Base-by-base conservation (phyloP, 257 asterid genomes). In the Solanum pinnatisectum region DNA sequence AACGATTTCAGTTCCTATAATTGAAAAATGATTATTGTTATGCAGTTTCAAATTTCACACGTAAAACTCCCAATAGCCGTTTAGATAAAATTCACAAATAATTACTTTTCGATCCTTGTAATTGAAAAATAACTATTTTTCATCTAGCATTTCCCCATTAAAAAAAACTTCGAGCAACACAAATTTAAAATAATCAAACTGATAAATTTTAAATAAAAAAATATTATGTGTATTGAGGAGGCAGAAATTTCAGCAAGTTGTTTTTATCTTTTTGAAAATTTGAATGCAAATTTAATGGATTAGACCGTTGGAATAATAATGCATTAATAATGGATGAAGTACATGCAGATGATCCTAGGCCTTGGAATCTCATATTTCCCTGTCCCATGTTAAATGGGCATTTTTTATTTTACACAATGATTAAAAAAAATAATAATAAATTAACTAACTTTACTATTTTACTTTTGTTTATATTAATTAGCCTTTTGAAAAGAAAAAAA, bases 231-330 rank as follows among this genome's bases (percentile, higher is more conserved):
- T 78, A 79, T 37, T 10, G 0, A 67, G 27, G 73, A 14, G 84
- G 70, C 23, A 84, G 49, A 76, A 89, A 76, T 86, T 63, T 83
- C 3, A 72, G 18, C 22, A 52, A 36, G 67, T 83, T 67, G 6
- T 3, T 36, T 30, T 15, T 14, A 46, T 46, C 8, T 49, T 77
- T 87, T 92, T 89, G 84, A 86, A 90, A 87, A 5, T 88, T 91
- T 89, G 92, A 86, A 89, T n/a, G 85, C 71, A 40, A 56, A 33
- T 10, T 82, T 37, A 44, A 73, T 83, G 46, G 79, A 92, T 81
- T 85, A 83, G 92, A 88, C 91, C 91, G 91, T 89, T 89, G 90
- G 89, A 16, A 44, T 27, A 79, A 25, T 79, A 22, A 49, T 16
- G 84, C 39, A 86, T 86, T 56, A 85, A 89, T 63, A 86, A 87